These are phyloP conservation scores for Verticillium alfalfae DNA, from an alignment of 2,329 filamentous ascomycete species.

Conservation along the genomic window DNA sequence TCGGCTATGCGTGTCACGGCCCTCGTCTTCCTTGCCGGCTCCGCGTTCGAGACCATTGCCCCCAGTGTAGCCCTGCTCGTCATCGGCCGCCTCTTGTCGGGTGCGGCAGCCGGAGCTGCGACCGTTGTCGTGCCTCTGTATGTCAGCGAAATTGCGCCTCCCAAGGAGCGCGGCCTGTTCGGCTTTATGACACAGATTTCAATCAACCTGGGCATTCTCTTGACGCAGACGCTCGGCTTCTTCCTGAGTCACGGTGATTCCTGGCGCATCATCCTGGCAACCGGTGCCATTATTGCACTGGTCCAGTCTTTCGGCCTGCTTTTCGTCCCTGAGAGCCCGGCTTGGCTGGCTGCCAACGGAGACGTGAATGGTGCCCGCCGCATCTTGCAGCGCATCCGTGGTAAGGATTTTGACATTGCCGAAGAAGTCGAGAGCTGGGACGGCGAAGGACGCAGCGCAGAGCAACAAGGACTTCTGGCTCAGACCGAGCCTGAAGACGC, in stretches of 20 bases:
- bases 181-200: slow-evolving; percentile 84
- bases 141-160: slow-evolving; percentile 85
- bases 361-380: slow-evolving; percentile 56
- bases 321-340: slow-evolving; percentile 79
- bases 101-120: slow-evolving; percentile 78
- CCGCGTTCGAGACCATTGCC: slow-evolving; percentile 68
- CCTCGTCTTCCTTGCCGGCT: slow-evolving; percentile 69
- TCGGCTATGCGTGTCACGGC: slow-evolving; percentile 73
- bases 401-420: slow-evolving; percentile 60
- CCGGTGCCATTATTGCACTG: slow-evolving; percentile 63
- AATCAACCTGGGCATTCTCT: slow-evolving; percentile 85
- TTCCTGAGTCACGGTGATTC: slow-evolving; percentile 74
- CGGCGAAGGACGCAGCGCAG: slow-evolving; percentile 34
- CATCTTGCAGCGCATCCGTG: slow-evolving; percentile 71
- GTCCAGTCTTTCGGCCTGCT: slow-evolving; percentile 66
- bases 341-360: slow-evolving; percentile 72
- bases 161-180: slow-evolving; percentile 70
- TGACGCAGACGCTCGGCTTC: slow-evolving; percentile 78
- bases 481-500: slow-evolving; percentile 18
- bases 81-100: slow-evolving; percentile 72
- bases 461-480: slow-evolving; percentile 66
- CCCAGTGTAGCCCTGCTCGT: slow-evolving; percentile 61
- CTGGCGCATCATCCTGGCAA: slow-evolving; percentile 79
- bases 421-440: slow-evolving; percentile 65
- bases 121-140: slow-evolving; percentile 94